Percentiles rank a stretch among this genome's conserved stretches.
Conservation (phyloP, 2,329 filamentous ascomycete species). For the Leptodontidium sp. region DNA sequence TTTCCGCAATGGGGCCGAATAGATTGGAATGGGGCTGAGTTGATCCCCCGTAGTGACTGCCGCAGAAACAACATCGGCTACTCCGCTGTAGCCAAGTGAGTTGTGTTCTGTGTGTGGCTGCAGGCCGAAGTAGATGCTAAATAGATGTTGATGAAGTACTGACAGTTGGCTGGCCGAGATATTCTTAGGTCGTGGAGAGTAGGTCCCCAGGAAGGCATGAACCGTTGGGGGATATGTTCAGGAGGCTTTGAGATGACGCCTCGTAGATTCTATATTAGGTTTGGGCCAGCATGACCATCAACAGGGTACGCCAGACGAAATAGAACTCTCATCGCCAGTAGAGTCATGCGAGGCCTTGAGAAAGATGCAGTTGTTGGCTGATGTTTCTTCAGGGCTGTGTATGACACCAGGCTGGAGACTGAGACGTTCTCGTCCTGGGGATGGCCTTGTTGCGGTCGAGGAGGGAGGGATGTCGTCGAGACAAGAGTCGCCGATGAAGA, state of each 20-base stretch:
- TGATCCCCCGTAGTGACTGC: conserved; percentile 8
- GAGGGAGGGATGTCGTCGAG: conserved; percentile 12
- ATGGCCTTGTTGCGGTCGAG: conserved; percentile 1
- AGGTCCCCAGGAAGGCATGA: background rate
- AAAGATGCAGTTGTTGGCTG: background rate
- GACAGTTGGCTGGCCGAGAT: background rate
- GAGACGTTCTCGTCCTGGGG: conserved; percentile 1
- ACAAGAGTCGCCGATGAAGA: conserved; percentile 8
- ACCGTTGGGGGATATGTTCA: too few species aligned
- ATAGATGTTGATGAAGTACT: background rate
- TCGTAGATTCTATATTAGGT: background rate
- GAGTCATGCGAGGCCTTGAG: conserved; percentile 1
- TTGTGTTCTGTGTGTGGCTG: background rate
- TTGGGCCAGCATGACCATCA: conserved; percentile 1
- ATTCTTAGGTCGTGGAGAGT: background rate
- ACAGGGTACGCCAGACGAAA: background rate
- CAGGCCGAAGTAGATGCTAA: background rate
- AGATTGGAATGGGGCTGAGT: background rate
- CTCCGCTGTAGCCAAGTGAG: background rate
- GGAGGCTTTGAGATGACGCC: background rate
- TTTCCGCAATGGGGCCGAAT: background rate
- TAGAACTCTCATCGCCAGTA: background rate
- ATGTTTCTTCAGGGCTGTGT: background rate
- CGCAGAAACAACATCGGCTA: conserved; percentile 4
- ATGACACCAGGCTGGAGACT: background rate